Base-by-base conservation (phyloP, 2,329 filamentous ascomycete species). In the Aspergillus vadensis region DNA sequence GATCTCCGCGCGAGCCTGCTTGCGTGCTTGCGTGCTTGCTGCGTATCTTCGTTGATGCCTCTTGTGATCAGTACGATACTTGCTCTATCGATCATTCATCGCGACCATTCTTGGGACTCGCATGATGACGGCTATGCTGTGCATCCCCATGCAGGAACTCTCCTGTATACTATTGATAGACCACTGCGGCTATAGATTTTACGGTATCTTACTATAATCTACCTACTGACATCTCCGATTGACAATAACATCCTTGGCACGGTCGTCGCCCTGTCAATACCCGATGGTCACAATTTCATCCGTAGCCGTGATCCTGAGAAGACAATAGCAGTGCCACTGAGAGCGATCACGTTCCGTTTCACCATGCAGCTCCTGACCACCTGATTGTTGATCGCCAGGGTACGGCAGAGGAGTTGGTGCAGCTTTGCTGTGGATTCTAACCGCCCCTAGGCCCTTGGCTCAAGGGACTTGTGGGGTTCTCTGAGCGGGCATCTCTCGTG, bases 331-430 rank as follows among this genome's bases (percentile, higher is more conserved):
- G 5, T 23, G 39, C 27, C 10, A 32, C 23, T 32, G 32, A 44
- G n/a, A 23, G 39, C 23, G 53, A 47, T 21, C n/a, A 44, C 19
- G 19, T 25, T 36, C 44, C 30, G 10, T 14, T 44, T 19, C 17
- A 10, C 15, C 17, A 32, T 47, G 39, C 30, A 55, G 25, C 43
- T 21, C 36, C 27, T 30, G 38, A n/a, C 53, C 53, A 55, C 23
- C 39, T 55, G 53, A 55, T 36, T 21, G 53, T 55, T 55, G 39
- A 55, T 55, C 53, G 43, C 39, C 43, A 44, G 39, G 27, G 53
- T 47, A 55, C 53, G 44, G 39, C 23, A 55, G 25, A 30, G 10
- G 39, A 36, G 39, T 15, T n/a, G 38, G 39, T 4, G 14, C 23
- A n/a, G 15, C 36, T 21, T 10, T 32, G 53, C n/a, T 17, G 39